Conservation (phyloP, 805 yeast species). For the Diddensiella santjacobensis region DNA sequence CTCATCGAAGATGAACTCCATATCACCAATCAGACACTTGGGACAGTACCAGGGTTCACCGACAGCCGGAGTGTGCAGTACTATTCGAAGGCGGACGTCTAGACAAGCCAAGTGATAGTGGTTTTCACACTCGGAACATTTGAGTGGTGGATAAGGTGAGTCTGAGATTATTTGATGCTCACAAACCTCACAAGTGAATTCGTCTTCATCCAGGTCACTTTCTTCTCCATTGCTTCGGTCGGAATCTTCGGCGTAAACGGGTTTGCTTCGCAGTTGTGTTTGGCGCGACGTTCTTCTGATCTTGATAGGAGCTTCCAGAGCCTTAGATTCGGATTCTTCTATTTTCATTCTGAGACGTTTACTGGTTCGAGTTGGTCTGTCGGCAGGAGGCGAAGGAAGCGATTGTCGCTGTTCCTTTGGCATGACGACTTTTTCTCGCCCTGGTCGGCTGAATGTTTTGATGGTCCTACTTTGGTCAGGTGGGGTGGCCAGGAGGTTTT, state of each 20-base stretch:
- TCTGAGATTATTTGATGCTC: background rate
- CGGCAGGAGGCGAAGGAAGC: background rate
- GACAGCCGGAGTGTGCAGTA: slow-evolving; percentile 45
- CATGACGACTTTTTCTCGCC: background rate
- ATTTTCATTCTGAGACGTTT: background rate
- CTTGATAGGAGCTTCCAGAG: background rate
- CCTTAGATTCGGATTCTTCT: background rate
- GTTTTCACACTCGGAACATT: slow-evolving; percentile 71
- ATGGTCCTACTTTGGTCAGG: background rate
- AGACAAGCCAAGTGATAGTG: slow-evolving; percentile 67
- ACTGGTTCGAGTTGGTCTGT: background rate
- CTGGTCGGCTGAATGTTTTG: background rate
- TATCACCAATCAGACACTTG: slow-evolving; percentile 78
- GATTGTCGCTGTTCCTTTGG: background rate
- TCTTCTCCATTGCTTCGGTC: background rate
- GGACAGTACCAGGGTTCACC: slow-evolving; percentile 73
- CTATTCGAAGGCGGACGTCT: slow-evolving; percentile 40
- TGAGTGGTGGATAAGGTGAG: slow-evolving; percentile 8
- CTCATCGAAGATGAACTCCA: slow-evolving; percentile 85
- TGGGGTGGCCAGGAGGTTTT: background rate
- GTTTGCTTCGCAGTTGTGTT: background rate
- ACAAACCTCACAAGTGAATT: background rate
- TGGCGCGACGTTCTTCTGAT: background rate
- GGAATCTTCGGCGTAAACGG: slow-evolving; percentile 5
- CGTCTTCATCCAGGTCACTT: slow-evolving; percentile 5